A percentile compares a stretch with the other conserved stretches of the same genome.
These are phyloP conservation scores for Thuja plicata DNA, from an alignment of 83 land plant species.

Conservation along the genomic window DNA sequence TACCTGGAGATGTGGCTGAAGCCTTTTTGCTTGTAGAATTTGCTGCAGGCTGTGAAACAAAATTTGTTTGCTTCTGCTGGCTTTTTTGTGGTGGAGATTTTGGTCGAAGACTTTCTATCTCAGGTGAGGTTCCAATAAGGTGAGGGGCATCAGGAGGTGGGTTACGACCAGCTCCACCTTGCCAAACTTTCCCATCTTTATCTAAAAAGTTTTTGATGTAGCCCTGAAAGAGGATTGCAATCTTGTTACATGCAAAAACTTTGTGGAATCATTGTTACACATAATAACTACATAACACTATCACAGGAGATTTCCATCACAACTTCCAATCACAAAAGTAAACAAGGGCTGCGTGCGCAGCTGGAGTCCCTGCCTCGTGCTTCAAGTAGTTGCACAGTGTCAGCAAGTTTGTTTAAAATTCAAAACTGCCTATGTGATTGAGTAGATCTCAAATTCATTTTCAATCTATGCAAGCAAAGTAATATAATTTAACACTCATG, in stretches of 20 bases:
- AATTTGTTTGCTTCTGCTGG: constrained; percentile 57
- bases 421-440: no score
- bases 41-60: constrained; percentile 51
- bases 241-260: not conserved
- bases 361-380: no score
- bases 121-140: constrained; percentile 86
- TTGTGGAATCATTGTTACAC: not conserved
- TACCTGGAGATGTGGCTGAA: constrained; percentile 51
- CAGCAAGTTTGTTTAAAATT: no score
- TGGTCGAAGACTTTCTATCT: constrained; percentile 91
- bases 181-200: constrained; percentile 97
- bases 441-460: no score
- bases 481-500: no score
- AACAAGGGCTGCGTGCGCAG: no score
- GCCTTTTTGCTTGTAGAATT: constrained; percentile 61
- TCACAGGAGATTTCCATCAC: not conserved
- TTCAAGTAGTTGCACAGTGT: no score
- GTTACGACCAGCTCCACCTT: constrained; percentile 94
- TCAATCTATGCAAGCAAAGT: no score
- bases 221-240: constrained; percentile 53
- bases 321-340: not conserved
- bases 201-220: constrained; percentile 79
- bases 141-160: constrained; percentile 96
- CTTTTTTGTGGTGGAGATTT: constrained; percentile 93
- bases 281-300: not conserved